These are phyloP conservation scores for Lentinula lateritia DNA, from an alignment of 768 basidiomycete species.

Conservation along the genomic window DNA sequence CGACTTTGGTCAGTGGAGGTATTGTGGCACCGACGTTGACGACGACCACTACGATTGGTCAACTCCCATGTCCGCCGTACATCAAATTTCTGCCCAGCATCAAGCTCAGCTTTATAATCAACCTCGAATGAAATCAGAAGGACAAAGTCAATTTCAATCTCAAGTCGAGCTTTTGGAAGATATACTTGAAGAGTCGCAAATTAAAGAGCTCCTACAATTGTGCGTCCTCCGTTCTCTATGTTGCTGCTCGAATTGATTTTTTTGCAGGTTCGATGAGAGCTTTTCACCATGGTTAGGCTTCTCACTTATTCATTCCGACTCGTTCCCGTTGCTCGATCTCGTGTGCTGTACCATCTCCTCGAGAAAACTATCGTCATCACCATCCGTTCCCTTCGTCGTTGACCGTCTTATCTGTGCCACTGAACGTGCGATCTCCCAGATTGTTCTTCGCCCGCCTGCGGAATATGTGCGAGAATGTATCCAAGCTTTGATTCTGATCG, in stretches of 20 bases:
- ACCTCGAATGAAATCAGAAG: neutral
- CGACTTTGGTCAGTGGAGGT: neutral
- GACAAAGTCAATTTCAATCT: neutral
- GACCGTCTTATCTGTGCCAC: neutral
- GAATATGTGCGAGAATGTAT: neutral
- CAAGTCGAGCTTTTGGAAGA: neutral
- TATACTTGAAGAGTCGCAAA: neutral
- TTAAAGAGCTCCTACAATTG: neutral
- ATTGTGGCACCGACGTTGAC: neutral
- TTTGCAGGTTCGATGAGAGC: neutral
- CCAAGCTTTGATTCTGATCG: neutral
- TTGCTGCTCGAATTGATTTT: neutral
- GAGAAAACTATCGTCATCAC: neutral
- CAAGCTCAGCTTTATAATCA: neutral
- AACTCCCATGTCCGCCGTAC: neutral
- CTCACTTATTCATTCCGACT: neutral
- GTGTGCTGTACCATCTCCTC: conserved; percentile 1
- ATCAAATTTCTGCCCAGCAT: neutral
- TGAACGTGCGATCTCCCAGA: neutral
- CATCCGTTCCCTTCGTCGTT: neutral
- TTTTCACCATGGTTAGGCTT: neutral
- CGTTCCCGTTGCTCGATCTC: neutral
- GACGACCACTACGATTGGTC: neutral
- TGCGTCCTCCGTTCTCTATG: neutral
- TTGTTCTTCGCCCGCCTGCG: neutral